Evolutionary conservation across 306 rosid species (phyloP).

Genomic region (Rosa chinensis): DNA sequence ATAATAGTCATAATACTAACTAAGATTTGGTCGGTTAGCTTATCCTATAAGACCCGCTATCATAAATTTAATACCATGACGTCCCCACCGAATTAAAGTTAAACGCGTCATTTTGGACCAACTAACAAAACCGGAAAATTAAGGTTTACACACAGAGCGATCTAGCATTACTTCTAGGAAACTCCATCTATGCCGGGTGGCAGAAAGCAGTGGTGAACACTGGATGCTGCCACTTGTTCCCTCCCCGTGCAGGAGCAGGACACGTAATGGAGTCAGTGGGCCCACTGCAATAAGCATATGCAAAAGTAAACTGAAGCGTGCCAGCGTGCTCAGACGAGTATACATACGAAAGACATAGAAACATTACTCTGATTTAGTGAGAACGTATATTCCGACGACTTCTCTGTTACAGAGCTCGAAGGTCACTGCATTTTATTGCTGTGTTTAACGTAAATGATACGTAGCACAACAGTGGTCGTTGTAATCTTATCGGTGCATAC

Average conservation of each 20-base stretch:
- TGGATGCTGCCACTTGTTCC: constrained; percentile 23
- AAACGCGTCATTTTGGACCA: constrained; percentile 26
- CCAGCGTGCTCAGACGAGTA: too few relatives aligned
- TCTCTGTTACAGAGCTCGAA: too few relatives aligned
- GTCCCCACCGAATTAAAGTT: not conserved
- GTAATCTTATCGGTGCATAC: too few relatives aligned
- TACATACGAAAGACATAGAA: too few relatives aligned
- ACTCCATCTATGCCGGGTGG: constrained; percentile 29
- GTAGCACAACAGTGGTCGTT: too few relatives aligned
- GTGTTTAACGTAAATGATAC: too few relatives aligned
- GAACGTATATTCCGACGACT: too few relatives aligned
- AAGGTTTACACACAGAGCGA: too few relatives aligned
- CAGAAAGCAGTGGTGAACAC: not conserved
- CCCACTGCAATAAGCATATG: too few relatives aligned
- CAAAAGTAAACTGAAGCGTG: too few relatives aligned
- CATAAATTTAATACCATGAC: constrained; percentile 8
- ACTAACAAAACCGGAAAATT: constrained; percentile 37
- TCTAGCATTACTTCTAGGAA: constrained; percentile 18
- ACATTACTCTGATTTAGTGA: too few relatives aligned
- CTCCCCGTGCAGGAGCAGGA: not conserved
- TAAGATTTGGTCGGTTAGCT: constrained; percentile 40
- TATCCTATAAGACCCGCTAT: constrained; percentile 27
- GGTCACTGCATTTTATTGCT: too few relatives aligned
- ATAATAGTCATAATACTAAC: not conserved
- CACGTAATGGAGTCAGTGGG: constrained; percentile 34